These are phyloP conservation scores for Neurospora terricola DNA, from an alignment of 495 filamentous ascomycete species.

Conservation along the genomic window DNA sequence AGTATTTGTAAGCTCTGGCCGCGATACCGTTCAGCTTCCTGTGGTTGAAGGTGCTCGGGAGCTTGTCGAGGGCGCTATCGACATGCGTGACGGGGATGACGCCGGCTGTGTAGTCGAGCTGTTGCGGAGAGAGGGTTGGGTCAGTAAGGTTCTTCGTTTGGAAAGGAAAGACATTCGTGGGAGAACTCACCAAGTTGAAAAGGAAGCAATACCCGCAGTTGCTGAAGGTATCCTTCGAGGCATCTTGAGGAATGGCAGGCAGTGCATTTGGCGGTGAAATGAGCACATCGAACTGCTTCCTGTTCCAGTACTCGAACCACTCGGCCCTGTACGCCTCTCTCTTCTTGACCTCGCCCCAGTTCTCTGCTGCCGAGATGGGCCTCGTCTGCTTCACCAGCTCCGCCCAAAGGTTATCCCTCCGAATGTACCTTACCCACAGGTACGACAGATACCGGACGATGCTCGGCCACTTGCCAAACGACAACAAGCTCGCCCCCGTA, in stretches of 20 bases:
- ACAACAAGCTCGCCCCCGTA: constrained; percentile 60
- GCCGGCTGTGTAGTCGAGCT: constrained; percentile 80
- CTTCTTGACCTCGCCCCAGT: constrained; percentile 70
- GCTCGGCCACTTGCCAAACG: constrained; percentile 61
- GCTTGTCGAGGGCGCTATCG: constrained; percentile 54
- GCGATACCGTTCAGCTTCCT: constrained; percentile 68
- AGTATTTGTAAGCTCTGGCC: constrained; percentile 75
- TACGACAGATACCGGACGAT: constrained; percentile 81
- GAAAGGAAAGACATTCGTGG: not conserved
- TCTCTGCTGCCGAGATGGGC: constrained; percentile 57
- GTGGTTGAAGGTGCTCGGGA: constrained; percentile 47
- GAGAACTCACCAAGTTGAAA: constrained; percentile 64
- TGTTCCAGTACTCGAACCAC: constrained; percentile 80
- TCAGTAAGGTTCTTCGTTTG: constrained; percentile 4
- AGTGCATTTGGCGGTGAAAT: constrained; percentile 82
- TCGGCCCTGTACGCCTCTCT: constrained; percentile 66
- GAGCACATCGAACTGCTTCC: constrained; percentile 63
- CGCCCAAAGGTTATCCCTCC: constrained; percentile 67
- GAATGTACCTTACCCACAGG: constrained; percentile 76
- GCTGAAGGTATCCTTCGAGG: constrained; percentile 76
- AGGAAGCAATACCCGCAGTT: constrained; percentile 94
- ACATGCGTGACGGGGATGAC: constrained; percentile 84
- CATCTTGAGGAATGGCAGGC: constrained; percentile 79
- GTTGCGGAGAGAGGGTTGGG: not conserved
- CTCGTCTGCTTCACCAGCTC: constrained; percentile 62